Percentiles rank a stretch among this genome's conserved stretches.
phyloP scores from a whole-genome alignment of 495 filamentous ascomycete genomes.

The Xylaria castorea region DNA sequence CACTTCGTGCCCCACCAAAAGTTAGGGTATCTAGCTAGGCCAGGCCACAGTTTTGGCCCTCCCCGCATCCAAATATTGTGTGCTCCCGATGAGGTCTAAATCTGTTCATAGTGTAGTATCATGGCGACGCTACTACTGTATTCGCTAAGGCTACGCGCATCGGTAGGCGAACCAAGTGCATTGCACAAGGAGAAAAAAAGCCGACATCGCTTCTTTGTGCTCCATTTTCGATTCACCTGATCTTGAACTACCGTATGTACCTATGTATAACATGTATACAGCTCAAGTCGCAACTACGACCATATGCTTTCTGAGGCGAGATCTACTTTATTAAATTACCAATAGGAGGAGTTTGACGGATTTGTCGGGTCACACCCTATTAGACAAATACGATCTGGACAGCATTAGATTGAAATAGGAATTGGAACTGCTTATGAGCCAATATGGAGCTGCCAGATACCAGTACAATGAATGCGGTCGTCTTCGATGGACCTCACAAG shows the following conservation, averaged over 20 bases:
- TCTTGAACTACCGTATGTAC: conserved; percentile 17
- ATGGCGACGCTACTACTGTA: conserved; percentile 19
- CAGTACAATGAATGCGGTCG: conserved; percentile 69
- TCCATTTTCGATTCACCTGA: conserved; percentile 23
- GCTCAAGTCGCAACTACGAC: conserved; percentile 9
- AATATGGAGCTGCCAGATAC: conserved; percentile 35
- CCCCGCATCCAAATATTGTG: conserved; percentile 22
- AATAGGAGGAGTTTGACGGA: conserved; percentile 17
- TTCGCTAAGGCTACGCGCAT: conserved; percentile 15
- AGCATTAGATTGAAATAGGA: conserved; percentile 3
- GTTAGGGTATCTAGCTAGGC: neutral
- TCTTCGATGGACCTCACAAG: conserved; percentile 70
- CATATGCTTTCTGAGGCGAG: conserved; percentile 4
- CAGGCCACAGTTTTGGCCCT: neutral
- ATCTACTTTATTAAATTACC: conserved; percentile 1
- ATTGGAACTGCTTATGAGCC: conserved; percentile 3
- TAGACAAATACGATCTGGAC: conserved; percentile 4
- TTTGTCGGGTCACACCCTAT: conserved; percentile 10
- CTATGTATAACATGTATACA: conserved; percentile 19
- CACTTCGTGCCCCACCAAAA: conserved; percentile 7
- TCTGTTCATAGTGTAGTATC: conserved; percentile 18
- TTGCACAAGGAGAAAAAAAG: conserved; percentile 12
- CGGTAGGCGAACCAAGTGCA: neutral
- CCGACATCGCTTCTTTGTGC: conserved; percentile 21
- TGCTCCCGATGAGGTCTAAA: conserved; percentile 4